phyloP scores from a whole-genome alignment of 2,329 filamentous ascomycete species.

The Ceratocystis diversiconidia region DNA sequence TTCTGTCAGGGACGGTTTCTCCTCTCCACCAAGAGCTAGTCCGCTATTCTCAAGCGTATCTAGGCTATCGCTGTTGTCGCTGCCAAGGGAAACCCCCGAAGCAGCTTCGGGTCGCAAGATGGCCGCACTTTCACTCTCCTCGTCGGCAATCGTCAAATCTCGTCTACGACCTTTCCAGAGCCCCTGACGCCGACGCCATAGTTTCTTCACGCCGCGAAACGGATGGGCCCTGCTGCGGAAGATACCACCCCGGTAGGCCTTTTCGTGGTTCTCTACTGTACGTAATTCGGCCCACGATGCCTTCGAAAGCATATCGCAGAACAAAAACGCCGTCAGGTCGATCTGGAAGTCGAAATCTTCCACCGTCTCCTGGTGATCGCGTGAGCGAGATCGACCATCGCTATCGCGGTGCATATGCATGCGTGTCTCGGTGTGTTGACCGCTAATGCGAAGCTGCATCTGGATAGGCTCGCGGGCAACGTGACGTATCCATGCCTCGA shows the following conservation, averaged over 20 bases:
- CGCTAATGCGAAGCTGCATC: slow-evolving; percentile 38
- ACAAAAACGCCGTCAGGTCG: slow-evolving; percentile 45
- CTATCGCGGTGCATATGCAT: not conserved
- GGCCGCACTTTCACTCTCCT: slow-evolving; percentile 18
- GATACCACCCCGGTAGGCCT: slow-evolving; percentile 50
- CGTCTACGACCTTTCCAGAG: slow-evolving; percentile 19
- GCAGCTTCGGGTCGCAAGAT: not conserved
- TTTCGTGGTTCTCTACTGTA: slow-evolving; percentile 43
- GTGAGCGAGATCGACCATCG: slow-evolving; percentile 24
- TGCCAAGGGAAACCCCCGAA: not conserved
- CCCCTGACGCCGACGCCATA: slow-evolving; percentile 12
- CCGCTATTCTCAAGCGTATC: slow-evolving; percentile 27
- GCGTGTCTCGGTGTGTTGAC: slow-evolving; percentile 35
- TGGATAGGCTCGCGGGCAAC: slow-evolving; percentile 38
- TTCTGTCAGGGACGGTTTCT: slow-evolving; percentile 25
- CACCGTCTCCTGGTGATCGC: slow-evolving; percentile 33
- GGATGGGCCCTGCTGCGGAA: slow-evolving; percentile 37
- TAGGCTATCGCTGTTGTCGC: not conserved
- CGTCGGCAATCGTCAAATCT: slow-evolving; percentile 23
- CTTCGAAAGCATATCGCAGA: slow-evolving; percentile 30
- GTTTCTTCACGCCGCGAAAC: slow-evolving; percentile 23
- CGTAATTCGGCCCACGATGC: slow-evolving; percentile 32
- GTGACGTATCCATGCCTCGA: slow-evolving; percentile 32
- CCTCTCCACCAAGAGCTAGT: slow-evolving; percentile 23
- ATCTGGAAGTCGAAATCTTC: slow-evolving; percentile 47